Evolutionary conservation across 805 yeast genomes (phyloP), one percentile per base, ranked within the genome.

Genomic region (Nakazawaea holstii): DNA sequence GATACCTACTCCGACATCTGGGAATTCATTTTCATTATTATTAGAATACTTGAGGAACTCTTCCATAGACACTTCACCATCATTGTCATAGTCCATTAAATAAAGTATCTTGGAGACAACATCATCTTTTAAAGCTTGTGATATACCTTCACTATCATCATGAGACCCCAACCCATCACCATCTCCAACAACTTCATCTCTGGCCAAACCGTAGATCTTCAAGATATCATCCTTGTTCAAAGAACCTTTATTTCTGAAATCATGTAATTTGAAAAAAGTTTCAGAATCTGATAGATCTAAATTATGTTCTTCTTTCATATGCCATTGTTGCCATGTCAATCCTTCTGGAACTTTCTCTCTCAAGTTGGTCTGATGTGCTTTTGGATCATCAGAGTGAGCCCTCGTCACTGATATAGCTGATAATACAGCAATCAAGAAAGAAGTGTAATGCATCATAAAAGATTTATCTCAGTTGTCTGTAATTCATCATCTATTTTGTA

Each of bases 1-100:
- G 7, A 88, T 91, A 29, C 97, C 98, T 50, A 83, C 81, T 8
- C 96, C 95, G 62, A 91, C 80, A 64, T 92, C 97, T 1, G 97
- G 97, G 59, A 92, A 77, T 52, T 78, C 77, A 1, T 85, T 84
- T 17, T 35, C 45, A 8, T 95, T 95, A 10, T 63, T 66, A 1
- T 64, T 62, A 8, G 77, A 73, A 63, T 77, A 91, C 11, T 66
- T 67, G 39, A 79, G 56, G 82, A 90, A 92, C 60, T 89, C 96
- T 8, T 80, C 80, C 46, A 77, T 63, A 5, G 82, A 69, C 8
- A 92, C 74, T 43, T 68, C 69, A 1, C 85, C 85, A 60, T 89
- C 91, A 10, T 70, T 64, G 59, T 90, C 72, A 0, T 73, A 67
- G 64, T 89, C 96, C 45, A 89, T 68, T 53, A 88, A 57, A 8